A percentile compares a stretch with the other conserved stretches of the same genome.
phyloP scores from a whole-genome alignment of 495 filamentous ascomycete species.

The Penicillium coprophilum region DNA sequence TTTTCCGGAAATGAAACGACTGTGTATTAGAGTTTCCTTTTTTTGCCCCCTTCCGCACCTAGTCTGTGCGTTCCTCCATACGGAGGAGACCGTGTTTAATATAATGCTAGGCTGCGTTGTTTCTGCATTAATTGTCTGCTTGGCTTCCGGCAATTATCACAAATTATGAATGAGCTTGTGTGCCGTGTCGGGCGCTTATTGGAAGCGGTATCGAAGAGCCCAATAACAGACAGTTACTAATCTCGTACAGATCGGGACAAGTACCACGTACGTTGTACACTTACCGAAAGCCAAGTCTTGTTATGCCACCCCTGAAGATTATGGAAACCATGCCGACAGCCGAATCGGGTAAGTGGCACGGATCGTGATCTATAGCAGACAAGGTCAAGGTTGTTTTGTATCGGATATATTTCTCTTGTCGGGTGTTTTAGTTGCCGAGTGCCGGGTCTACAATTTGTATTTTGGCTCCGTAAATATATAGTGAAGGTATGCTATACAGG shows the following conservation, averaged over 20 bases:
- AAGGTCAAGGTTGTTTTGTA: background rate
- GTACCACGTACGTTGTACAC: background rate
- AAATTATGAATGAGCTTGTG: slow-evolving; percentile 10
- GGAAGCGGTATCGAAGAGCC: background rate
- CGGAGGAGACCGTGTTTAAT: slow-evolving; percentile 1
- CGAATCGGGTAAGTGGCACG: slow-evolving; percentile 9
- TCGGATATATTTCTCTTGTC: background rate
- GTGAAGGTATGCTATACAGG: background rate
- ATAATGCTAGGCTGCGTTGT: slow-evolving; percentile 8
- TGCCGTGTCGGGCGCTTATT: slow-evolving; percentile 24
- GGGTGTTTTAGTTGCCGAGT: background rate
- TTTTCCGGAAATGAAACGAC: slow-evolving; percentile 8
- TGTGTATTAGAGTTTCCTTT: slow-evolving; percentile 13
- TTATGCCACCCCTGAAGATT: slow-evolving; percentile 5
- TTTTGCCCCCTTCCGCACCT: slow-evolving; percentile 9
- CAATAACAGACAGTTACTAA: slow-evolving; percentile 6
- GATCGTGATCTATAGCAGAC: slow-evolving; percentile 5
- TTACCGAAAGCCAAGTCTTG: slow-evolving; percentile 4
- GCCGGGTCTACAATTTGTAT: background rate
- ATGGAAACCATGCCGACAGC: background rate
- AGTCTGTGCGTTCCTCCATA: slow-evolving; percentile 9
- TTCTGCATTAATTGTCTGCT: background rate
- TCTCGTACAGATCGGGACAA: background rate
- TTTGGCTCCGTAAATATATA: background rate
- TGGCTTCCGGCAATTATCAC: background rate